Base-by-base conservation (phyloP, 305 asterid species). In the Ajuga reptans region DNA sequence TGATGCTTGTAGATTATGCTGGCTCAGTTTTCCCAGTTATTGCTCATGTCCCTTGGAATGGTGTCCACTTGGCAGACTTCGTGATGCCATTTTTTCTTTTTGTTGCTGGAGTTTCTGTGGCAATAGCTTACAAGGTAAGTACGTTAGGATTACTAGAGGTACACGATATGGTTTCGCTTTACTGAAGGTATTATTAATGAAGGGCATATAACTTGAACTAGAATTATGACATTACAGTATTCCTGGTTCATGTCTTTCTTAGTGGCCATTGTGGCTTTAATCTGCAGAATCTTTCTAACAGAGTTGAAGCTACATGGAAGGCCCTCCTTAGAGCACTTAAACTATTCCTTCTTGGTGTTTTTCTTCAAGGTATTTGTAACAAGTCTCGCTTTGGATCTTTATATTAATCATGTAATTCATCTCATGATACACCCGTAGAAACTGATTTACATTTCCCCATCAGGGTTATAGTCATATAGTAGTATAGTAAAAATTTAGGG, bases 11-110 rank as follows among this genome's bases (percentile, higher is more conserved):
- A 71, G 95, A 89, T 78, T 87, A 87, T 46, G 88, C 79, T 70
- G 98, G 98, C 67, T 84, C 96, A 0, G 61, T 84, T 77, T 84
- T 81, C 68, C 94, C 98, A 10, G 59, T 74, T 51, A 82, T 91
- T 62, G 89, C 85, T 68, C 96, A 91, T 73, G 83, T 82, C 64
- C 95, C 94, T 0, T 89, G 98, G 95, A 86, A 89, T 74, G 95
- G 94, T 64, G 68, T 91, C 56, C 95, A 81, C 75, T 79, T 91
- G 82, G 96, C 96, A 33, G 95, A 89, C 59, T 84, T 91, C 59
- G 96, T 91, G 65, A 89, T 91, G 98, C 94, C 98, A 24, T 87
- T 91, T 83, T 91, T 91, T 84, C 92, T 91, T 70, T 84, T 89
- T 68, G 91, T 84, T 71, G 91, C 87, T 65, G 98, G 98, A 56